phyloP scores from a whole-genome alignment of 2,329 filamentous ascomycete species.

The Scedosporium aurantiacum region DNA sequence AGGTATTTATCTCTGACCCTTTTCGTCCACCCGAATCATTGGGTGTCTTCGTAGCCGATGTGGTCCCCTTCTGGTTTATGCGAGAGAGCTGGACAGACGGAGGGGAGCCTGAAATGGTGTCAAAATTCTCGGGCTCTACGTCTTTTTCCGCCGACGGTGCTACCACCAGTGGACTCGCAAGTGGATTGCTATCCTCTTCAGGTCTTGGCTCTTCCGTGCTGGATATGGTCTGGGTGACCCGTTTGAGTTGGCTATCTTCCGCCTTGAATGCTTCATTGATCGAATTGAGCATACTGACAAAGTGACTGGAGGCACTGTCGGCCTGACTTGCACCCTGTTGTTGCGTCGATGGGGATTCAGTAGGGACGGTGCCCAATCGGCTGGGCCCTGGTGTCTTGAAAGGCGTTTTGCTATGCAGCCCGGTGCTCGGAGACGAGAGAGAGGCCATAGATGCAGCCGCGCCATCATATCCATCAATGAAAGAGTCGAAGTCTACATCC shows the following conservation, averaged over 20 bases:
- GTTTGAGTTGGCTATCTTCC: neutral
- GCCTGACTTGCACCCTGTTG: neutral
- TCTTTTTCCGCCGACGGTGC: too few relatives aligned
- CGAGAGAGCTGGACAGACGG: too few relatives aligned
- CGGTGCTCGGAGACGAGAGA: neutral
- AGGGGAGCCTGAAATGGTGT: too few relatives aligned
- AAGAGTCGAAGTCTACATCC: conserved; percentile 1
- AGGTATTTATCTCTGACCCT: too few relatives aligned
- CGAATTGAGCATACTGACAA: neutral
- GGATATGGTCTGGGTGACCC: neutral
- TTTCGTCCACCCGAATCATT: too few relatives aligned
- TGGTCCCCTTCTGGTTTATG: too few relatives aligned
- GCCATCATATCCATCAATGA: neutral
- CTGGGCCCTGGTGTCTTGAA: conserved; percentile 3
- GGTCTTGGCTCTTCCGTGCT: neutral
- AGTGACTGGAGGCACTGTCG: neutral
- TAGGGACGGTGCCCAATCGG: neutral
- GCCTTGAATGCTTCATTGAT: neutral
- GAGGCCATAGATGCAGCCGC: neutral
- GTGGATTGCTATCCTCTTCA: too few relatives aligned
- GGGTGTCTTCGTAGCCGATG: too few relatives aligned
- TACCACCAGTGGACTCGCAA: too few relatives aligned
- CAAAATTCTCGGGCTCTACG: too few relatives aligned
- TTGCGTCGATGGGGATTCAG: neutral
- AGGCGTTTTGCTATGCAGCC: conserved; percentile 2